These are phyloP conservation scores for Trichoderma semiorbis DNA, from an alignment of 2,329 filamentous ascomycete genomes.

Conservation along the genomic window DNA sequence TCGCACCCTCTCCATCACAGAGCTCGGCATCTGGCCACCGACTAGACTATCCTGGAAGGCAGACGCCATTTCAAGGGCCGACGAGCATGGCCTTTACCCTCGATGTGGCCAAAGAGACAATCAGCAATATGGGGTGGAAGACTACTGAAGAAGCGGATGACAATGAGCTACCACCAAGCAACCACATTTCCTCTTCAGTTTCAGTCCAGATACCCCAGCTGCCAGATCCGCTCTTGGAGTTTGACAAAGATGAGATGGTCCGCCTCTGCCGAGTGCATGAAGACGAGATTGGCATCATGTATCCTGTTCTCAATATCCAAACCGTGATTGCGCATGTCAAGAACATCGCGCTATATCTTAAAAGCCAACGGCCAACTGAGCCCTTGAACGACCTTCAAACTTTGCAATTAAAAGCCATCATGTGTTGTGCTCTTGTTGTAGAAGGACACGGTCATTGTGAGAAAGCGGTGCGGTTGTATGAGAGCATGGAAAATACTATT, in stretches of 20 bases:
- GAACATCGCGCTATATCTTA: slow-evolving; percentile 66
- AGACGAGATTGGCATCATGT: slow-evolving; percentile 90
- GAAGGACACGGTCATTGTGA: slow-evolving; percentile 78
- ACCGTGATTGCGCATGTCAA: slow-evolving; percentile 67
- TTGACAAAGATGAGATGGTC: slow-evolving; percentile 75
- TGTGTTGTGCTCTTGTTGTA: slow-evolving; percentile 73
- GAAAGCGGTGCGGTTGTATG: slow-evolving; percentile 68
- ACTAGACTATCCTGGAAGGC: slow-evolving; percentile 49
- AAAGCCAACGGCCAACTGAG: slow-evolving; percentile 33
- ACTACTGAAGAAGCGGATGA: slow-evolving; percentile 59
- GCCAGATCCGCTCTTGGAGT: slow-evolving; percentile 74
- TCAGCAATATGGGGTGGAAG: slow-evolving; percentile 86
- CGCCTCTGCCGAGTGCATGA: slow-evolving; percentile 77
- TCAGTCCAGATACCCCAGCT: slow-evolving; percentile 40
- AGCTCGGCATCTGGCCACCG: slow-evolving; percentile 37
- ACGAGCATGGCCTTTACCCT: slow-evolving; percentile 84
- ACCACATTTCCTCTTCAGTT: slow-evolving; percentile 22
- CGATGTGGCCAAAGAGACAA: slow-evolving; percentile 79
- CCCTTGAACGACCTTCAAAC: slow-evolving; percentile 52
- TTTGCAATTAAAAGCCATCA: slow-evolving; percentile 74
- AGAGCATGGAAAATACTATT: slow-evolving; percentile 68
- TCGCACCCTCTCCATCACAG: slow-evolving; percentile 44
- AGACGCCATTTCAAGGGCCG: slow-evolving; percentile 73
- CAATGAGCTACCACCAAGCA: slow-evolving; percentile 41
- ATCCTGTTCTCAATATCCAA: slow-evolving; percentile 76